phyloP scores from a whole-genome alignment of 306 rosid genomes.

The Ceratonia siliqua region DNA sequence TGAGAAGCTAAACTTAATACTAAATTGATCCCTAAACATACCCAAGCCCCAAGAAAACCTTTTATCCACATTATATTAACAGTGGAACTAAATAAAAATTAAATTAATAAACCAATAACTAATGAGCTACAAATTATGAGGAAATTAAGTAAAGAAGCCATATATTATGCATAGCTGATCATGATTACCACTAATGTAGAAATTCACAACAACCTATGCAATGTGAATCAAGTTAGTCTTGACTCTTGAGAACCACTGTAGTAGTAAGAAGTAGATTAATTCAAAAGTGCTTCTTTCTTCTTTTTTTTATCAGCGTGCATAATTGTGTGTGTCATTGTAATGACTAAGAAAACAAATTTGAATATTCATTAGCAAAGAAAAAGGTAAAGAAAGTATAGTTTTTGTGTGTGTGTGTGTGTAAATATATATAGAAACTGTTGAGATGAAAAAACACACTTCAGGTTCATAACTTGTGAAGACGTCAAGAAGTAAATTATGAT shows the following conservation, averaged over 20 bases:
- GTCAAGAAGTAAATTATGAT: not conserved
- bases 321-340: not conserved
- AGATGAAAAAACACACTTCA: not conserved
- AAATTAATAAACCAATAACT: conserved; percentile 44
- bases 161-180: conserved; percentile 5
- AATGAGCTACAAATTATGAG: conserved; percentile 27
- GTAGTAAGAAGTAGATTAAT: conserved; percentile 5
- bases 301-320: not conserved
- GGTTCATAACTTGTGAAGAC: not conserved
- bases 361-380: not conserved
- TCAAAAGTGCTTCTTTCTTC: conserved; percentile 2
- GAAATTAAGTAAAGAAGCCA: conserved; percentile 25
- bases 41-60: conserved; percentile 46
- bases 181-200: not conserved
- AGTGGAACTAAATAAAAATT: conserved; percentile 19
- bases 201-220: conserved; percentile 5
- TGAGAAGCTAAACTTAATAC: conserved; percentile 39
- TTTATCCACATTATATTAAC: conserved; percentile 46
- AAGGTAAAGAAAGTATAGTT: not conserved
- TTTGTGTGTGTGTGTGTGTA: no score
- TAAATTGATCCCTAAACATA: conserved; percentile 44
- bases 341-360: not conserved
- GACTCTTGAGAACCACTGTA: not conserved
- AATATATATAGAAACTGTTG: not conserved
- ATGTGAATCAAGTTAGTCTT: not conserved